These are phyloP conservation scores for Crotalaria pallida DNA, from an alignment of 306 rosid species.

Conservation along the genomic window DNA sequence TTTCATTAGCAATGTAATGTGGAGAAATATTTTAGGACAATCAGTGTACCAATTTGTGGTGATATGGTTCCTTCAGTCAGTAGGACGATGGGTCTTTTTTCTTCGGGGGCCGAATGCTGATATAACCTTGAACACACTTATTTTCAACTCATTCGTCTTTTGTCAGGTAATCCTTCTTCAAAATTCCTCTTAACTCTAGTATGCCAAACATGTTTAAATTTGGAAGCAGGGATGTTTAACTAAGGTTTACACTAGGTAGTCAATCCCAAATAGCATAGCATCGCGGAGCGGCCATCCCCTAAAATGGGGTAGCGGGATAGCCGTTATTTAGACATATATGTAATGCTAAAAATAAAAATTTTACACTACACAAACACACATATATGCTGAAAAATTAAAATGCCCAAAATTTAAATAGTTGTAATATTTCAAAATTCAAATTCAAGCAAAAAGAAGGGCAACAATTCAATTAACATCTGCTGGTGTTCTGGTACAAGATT, in stretches of 20 bases:
- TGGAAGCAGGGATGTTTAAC: not conserved
- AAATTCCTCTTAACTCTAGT: not conserved
- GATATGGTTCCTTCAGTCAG: conserved; percentile 73
- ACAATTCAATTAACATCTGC: too few species aligned
- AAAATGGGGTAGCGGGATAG: too few species aligned
- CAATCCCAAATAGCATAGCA: too few species aligned
- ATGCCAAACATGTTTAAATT: not conserved
- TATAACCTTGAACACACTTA: conserved; percentile 71
- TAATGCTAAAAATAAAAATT: too few species aligned
- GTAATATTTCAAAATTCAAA: too few species aligned
- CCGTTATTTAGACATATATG: too few species aligned
- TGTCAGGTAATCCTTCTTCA: conserved; percentile 62
- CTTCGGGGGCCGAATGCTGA: conserved; percentile 61
- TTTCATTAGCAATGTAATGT: conserved; percentile 84
- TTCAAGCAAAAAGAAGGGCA: too few species aligned
- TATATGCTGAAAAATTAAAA: too few species aligned
- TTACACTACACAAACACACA: too few species aligned
- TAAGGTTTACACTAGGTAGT: not conserved
- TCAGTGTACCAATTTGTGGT: conserved; percentile 68
- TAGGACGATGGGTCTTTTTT: conserved; percentile 58
- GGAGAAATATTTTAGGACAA: conserved; percentile 95
- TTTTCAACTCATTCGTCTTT: conserved; percentile 89
- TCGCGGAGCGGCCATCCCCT: too few species aligned
- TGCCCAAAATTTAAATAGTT: too few species aligned
- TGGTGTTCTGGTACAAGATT: too few species aligned